These are phyloP conservation scores for Boletellus sp. DNA, from an alignment of 768 basidiomycete genomes.

Conservation along the genomic window DNA sequence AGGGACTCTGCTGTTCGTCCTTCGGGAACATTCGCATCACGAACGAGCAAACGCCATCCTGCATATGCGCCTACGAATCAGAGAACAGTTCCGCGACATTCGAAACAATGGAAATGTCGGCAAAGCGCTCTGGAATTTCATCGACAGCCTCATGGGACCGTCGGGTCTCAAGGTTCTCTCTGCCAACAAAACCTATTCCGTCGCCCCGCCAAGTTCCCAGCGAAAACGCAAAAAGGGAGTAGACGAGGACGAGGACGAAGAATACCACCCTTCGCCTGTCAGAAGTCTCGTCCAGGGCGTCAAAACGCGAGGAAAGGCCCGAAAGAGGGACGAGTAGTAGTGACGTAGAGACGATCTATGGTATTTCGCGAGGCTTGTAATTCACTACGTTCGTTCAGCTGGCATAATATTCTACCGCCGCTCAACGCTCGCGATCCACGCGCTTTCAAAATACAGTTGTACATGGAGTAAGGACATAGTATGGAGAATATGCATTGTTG, in stretches of 20 bases:
- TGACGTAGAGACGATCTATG: neutral
- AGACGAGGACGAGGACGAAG: constrained; percentile 42
- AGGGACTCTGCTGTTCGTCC: constrained; percentile 67
- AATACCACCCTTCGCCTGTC: constrained; percentile 45
- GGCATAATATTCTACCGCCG: neutral
- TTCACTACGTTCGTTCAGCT: neutral
- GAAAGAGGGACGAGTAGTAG: constrained; percentile 17
- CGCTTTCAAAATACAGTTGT: no score
- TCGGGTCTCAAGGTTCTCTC: constrained; percentile 30
- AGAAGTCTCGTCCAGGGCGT: constrained; percentile 34
- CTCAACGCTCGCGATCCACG: neutral
- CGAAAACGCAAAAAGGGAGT: constrained; percentile 31
- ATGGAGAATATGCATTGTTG: neutral
- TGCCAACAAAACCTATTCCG: constrained; percentile 12
- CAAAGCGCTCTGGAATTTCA: constrained; percentile 54
- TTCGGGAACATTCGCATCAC: constrained; percentile 39
- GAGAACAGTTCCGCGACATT: constrained; percentile 57
- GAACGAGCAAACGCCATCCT: constrained; percentile 55
- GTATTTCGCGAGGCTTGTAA: neutral
- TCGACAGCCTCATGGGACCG: constrained; percentile 40
- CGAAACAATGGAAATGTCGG: constrained; percentile 57
- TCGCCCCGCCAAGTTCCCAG: constrained; percentile 12
- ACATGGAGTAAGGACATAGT: neutral
- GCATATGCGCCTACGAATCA: constrained; percentile 53
- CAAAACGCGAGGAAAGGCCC: constrained; percentile 41